A percentile compares a stretch with the other conserved stretches of the same genome.
phyloP scores from a whole-genome alignment of 495 filamentous ascomycete genomes.

The Jackrogersella minutella region DNA sequence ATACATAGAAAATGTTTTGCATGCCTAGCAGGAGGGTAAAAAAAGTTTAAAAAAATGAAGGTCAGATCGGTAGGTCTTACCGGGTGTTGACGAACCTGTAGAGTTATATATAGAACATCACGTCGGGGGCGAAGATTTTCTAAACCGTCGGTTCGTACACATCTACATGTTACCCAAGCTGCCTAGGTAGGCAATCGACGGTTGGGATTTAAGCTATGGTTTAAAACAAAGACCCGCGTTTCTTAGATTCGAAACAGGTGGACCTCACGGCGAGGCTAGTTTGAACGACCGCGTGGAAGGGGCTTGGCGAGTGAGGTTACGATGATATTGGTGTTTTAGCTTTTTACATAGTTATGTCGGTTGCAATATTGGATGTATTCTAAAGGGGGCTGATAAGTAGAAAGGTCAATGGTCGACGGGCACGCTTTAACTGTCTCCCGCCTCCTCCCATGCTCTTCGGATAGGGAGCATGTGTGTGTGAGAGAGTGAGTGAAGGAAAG shows the following conservation, averaged over 20 bases:
- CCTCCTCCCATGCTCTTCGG: constrained; percentile 5
- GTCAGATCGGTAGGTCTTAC: neutral
- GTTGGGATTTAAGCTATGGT: constrained; percentile 11
- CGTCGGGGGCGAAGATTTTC: constrained; percentile 4
- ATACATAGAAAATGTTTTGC: constrained; percentile 10
- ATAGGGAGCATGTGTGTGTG: no score
- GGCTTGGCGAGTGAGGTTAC: constrained; percentile 9
- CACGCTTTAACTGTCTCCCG: neutral
- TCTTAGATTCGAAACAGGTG: constrained; percentile 23
- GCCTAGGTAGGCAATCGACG: neutral
- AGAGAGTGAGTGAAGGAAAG: no score
- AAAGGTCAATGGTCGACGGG: no score
- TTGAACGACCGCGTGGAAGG: neutral
- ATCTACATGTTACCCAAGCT: neutral
- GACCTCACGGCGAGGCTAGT: constrained; percentile 16
- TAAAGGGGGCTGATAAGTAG: constrained; percentile 3
- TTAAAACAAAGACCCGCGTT: constrained; percentile 10
- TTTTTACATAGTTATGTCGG: neutral
- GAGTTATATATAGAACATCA: constrained; percentile 34
- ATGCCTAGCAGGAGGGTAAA: neutral
- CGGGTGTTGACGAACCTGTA: neutral
- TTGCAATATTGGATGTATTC: no score
- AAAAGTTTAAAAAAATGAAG: no score
- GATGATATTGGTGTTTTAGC: constrained; percentile 1
- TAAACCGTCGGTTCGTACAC: neutral